Conservation (phyloP, 352 stramenopile genomes). For the Globisporangium alternatum region DNA sequence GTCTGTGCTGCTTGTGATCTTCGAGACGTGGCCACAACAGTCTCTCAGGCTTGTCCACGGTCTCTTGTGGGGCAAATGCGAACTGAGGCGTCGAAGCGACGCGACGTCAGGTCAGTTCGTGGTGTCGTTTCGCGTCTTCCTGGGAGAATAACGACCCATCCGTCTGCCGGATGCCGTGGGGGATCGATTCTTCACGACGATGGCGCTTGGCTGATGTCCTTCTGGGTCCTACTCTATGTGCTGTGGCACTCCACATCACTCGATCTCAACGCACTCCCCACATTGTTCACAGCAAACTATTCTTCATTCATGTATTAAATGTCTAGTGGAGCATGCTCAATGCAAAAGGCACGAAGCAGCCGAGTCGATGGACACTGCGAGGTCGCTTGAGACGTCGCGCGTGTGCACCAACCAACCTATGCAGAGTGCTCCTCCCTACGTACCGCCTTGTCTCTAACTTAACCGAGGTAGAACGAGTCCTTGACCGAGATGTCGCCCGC, state of each 20-base stretch:
- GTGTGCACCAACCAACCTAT: slow-evolving; percentile 1
- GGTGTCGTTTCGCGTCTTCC: background rate
- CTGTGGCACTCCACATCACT: background rate
- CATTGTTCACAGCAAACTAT: slow-evolving; percentile 3
- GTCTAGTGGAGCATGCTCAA: background rate
- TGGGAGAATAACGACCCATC: background rate
- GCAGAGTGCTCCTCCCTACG: background rate
- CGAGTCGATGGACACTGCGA: slow-evolving; percentile 1
- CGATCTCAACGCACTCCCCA: background rate
- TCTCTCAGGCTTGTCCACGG: too few species aligned
- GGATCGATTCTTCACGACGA: too few species aligned
- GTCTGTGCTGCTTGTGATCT: slow-evolving; percentile 20
- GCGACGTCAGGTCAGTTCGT: background rate
- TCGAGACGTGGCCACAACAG: background rate
- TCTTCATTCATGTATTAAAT: slow-evolving; percentile 5
- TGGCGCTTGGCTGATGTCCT: too few species aligned
- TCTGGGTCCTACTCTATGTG: background rate
- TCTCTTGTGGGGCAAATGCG: background rate
- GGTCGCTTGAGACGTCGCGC: background rate
- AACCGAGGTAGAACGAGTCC: slow-evolving; percentile 63
- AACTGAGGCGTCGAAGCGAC: slow-evolving; percentile 7
- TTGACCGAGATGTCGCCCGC: slow-evolving; percentile 54
- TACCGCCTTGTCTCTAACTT: slow-evolving; percentile 1
- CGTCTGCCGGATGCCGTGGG: too few species aligned
- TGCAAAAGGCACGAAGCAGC: background rate